Conservation (phyloP, 1,139 yeast species). For the Suhomyces guaymorum region DNA sequence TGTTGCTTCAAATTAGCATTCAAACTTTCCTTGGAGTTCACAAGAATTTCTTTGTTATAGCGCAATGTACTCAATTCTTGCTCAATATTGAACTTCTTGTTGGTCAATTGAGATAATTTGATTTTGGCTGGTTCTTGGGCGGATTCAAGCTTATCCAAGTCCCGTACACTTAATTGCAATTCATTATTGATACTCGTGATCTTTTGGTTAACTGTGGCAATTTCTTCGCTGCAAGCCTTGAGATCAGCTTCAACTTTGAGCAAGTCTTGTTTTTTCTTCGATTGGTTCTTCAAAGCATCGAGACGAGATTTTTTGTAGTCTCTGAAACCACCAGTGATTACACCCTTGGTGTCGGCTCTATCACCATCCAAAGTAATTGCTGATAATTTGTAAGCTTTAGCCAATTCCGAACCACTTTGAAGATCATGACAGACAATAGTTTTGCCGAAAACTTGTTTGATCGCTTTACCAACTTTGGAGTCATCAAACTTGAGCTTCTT, state of each 20-base stretch:
- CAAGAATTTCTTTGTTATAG: constrained; percentile 24
- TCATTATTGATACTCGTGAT: constrained; percentile 40
- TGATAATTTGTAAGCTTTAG: constrained; percentile 60
- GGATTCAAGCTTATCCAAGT: constrained; percentile 34
- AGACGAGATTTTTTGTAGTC: constrained; percentile 69
- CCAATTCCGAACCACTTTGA: constrained; percentile 66
- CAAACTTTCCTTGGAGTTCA: constrained; percentile 29
- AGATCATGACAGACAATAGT: constrained; percentile 76
- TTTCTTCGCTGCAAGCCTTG: constrained; percentile 20
- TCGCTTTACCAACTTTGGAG: constrained; percentile 57
- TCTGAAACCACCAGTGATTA: constrained; percentile 85
- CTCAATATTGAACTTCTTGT: constrained; percentile 41
- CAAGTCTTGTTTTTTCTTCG: constrained; percentile 52
- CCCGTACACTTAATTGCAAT: constrained; percentile 45
- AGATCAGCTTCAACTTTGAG: constrained; percentile 34
- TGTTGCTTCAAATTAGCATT: constrained; percentile 38
- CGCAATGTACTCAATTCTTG: constrained; percentile 41
- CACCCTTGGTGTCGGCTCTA: constrained; percentile 79
- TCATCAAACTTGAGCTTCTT: constrained; percentile 64
- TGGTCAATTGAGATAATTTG: constrained; percentile 42
- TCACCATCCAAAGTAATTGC: constrained; percentile 94
- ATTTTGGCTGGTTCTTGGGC: constrained; percentile 48
- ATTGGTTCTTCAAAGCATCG: constrained; percentile 63
- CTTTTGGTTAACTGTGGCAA: constrained; percentile 29
- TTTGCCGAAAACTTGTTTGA: constrained; percentile 77